Base-by-base conservation (phyloP, 2,329 filamentous ascomycete genomes). In the Alternaria longipes region DNA sequence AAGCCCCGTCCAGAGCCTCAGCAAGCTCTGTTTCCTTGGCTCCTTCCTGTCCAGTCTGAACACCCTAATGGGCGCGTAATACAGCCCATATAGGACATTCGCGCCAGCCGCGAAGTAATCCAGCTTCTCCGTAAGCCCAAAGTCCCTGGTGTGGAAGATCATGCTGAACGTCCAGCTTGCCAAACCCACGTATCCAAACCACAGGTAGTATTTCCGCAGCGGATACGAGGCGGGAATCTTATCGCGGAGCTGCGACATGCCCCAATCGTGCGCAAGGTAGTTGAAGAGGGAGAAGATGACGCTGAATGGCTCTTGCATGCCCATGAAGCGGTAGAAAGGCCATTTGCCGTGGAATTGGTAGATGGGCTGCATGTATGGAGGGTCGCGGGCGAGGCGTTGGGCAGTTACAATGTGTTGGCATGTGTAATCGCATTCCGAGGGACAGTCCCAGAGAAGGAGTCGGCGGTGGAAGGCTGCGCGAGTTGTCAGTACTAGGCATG, bases 261-360 rank as follows among this genome's bases (percentile, higher is more conserved):
- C 95, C 69, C 88, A 81, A 75, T 88, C 87, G 82, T 99, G 95
- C 14, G 94, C 94, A 69, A 90, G 86, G 74, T 95, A 90, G 84
- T 99, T 99, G 74, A 96, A 87, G 53, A 97, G 84, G 67, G 92
- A 97, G 85, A 97, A 99, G 74, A 97, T 84, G 68, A 98, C 94
- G 52, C 90, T 93, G 78, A 94, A 93, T 60, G 94, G 93, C 82
- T 99, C 95, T 82, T 99, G 95, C 83, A 97, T 91, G 78, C 95
- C 95, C 55, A 96, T 81, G 74, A 97, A 86, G 68, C 95, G 91
- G 79, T 90, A 85, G 82, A 99, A 99, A 40, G 95, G 95, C 95
- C 95, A 99, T 86, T 99, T 99, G 32, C 95, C 95, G 82, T 99
- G 93, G 84, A 94, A 99, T 81, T 99, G 95, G 58, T 94, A 90